Evolutionary conservation across 805 yeast species (phyloP), one percentile per base, ranked within the genome.

Genomic region (Ogataea minuta): DNA sequence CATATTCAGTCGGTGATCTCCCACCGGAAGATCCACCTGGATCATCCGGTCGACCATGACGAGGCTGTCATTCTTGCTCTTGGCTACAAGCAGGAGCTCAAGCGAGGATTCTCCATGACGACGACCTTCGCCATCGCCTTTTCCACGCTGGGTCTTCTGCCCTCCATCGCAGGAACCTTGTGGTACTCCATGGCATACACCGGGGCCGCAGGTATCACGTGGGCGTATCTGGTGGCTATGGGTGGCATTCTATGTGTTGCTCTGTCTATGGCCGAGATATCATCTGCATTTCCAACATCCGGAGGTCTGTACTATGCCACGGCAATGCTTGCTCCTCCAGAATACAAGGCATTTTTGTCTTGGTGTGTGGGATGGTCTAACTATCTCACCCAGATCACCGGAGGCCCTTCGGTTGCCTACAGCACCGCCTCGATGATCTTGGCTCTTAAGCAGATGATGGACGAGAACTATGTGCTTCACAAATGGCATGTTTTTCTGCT

Each of bases 221-320:
- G 85, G 86, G 73, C 71, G n/a, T 71, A 71, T 64, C 50, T 80
- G 15, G 59, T 77, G 12, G 82, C 81, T 26, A 67, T 77, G 63
- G 42, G 70, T 23, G 77, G 81, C 27, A 70, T 81, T 37, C 64
- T 74, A 36, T 67, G 72, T 4, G 84, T 81, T 31, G 83, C 83
- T 9, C 63, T 71, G 30, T 71, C 80, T 13, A 67, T 81, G 74
- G 84, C 84, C 0, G 87, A 81, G 54, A 66, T 81, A 23, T 73
- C 83, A 9, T 69, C 77, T 17, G 78, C 84, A 5, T 76, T 76
- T 63, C 88, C 88, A 27, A 79, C 84, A 6, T 68, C 81, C 9
- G 76, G 84, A 19, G 87, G 87, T 31, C 70, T 83, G 7, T 84
- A 83, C 34, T 81, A 81, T 50, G 84, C 87, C 43, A 80, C 80